Conservation (phyloP, 257 asterid species). For the Fraxinus quadrangulata region DNA sequence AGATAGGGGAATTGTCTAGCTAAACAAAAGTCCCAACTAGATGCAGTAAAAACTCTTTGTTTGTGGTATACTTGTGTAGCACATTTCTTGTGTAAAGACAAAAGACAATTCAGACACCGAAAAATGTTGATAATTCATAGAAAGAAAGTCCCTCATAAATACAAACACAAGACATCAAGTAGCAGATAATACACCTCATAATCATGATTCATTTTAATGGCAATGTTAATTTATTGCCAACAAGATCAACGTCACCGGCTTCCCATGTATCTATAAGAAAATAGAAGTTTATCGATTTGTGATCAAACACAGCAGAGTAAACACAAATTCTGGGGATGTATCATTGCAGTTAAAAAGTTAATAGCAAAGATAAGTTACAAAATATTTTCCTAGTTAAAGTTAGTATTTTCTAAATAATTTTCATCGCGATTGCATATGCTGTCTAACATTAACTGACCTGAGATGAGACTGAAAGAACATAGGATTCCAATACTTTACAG, state of each 20-base stretch:
- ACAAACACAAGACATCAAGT: neutral
- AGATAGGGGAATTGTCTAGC: constrained; percentile 15
- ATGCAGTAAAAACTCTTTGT: neutral
- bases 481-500: constrained; percentile 27
- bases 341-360: no score
- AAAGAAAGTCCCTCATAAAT: neutral
- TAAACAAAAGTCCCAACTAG: constrained; percentile 20
- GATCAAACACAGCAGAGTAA: neutral
- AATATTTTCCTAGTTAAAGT: neutral
- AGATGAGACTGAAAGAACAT: constrained; percentile 23
- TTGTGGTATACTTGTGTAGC: neutral
- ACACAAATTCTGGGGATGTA: neutral
- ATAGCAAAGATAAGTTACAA: no score
- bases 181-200: neutral
- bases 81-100: neutral
- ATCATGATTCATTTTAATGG: neutral
- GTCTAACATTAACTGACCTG: neutral
- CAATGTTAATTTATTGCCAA: neutral
- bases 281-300: neutral
- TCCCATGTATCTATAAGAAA: neutral
- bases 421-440: no score
- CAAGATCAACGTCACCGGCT: neutral
- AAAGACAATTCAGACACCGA: neutral
- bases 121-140: neutral
- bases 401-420: neutral